phyloP scores from a whole-genome alignment of 2,329 filamentous ascomycete species.

The Lachnellula subtilissima region DNA sequence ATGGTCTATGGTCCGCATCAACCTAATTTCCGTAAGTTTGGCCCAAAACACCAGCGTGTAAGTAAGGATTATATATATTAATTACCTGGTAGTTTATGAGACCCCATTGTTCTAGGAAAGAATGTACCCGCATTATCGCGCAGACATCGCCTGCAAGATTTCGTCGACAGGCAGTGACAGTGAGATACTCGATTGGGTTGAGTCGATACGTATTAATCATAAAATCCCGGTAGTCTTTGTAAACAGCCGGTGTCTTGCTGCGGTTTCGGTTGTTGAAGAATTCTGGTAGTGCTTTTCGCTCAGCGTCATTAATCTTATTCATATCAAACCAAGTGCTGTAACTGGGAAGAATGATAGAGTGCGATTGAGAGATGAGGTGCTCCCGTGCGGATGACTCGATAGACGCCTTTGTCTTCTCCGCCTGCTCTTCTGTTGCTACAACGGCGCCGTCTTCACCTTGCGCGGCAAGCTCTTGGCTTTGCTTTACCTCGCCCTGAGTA shows the following conservation, averaged over 20 bases:
- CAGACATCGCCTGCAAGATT: constrained; percentile 97
- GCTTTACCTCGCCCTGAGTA: constrained; percentile 48
- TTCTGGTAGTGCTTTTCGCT: constrained; percentile 91
- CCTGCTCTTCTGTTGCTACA: constrained; percentile 48
- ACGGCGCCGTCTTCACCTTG: constrained; percentile 35
- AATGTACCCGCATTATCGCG: constrained; percentile 97
- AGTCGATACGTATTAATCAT: constrained; percentile 99
- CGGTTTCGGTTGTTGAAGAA: constrained; percentile 98
- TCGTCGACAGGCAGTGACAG: constrained; percentile 89
- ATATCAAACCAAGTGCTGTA: constrained; percentile 99
- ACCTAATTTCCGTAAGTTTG: constrained; percentile 55
- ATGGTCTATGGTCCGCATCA: constrained; percentile 90
- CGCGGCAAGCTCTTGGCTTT: constrained; percentile 36
- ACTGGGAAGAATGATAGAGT: constrained; percentile 92
- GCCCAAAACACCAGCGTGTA: not conserved
- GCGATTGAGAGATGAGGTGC: constrained; percentile 88
- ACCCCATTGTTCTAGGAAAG: constrained; percentile 97
- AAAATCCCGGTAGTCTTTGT: constrained; percentile 98
- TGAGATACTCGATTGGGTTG: constrained; percentile 93
- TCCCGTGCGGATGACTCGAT: constrained; percentile 84
- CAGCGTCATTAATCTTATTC: constrained; percentile 83
- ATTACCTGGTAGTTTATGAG: constrained; percentile 96
- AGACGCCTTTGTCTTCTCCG: constrained; percentile 69
- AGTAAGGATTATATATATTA: constrained; percentile 1
- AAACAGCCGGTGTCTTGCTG: constrained; percentile 94